Evolutionary conservation across 129 eudicot species (phyloP).

Genomic region (Flaveria linearis): DNA sequence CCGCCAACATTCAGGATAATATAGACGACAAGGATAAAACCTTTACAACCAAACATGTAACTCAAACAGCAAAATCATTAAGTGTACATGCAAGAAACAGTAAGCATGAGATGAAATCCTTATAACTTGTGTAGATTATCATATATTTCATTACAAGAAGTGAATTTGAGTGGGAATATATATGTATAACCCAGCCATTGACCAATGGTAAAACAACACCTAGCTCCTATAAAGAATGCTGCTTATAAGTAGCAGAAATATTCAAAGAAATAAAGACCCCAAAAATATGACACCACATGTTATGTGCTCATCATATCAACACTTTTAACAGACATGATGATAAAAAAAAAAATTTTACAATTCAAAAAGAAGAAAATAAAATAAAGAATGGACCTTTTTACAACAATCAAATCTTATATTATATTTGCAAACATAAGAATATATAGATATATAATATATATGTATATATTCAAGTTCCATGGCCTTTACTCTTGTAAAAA

Average conservation of each 20-base stretch:
- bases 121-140: conserved; percentile 28
- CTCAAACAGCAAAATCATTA: background rate
- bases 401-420: conserved; percentile 41
- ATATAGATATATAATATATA: conserved; percentile 14
- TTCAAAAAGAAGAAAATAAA: conserved; percentile 15
- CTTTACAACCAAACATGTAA: too few relatives aligned
- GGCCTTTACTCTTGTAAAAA: conserved; percentile 69
- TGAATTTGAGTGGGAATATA: background rate
- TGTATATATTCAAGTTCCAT: conserved; percentile 29
- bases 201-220: conserved; percentile 27
- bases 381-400: conserved; percentile 47
- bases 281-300: conserved; percentile 36
- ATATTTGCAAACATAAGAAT: conserved; percentile 41
- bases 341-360: conserved; percentile 22
- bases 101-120: background rate
- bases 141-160: conserved; percentile 32
- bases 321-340: conserved; percentile 10
- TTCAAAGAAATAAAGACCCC: conserved; percentile 7
- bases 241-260: conserved; percentile 32
- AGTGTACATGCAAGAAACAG: background rate
- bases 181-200: conserved; percentile 23
- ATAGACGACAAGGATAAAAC: too few relatives aligned
- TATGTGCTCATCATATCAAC: conserved; percentile 21
- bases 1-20: too few relatives aligned
- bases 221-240: conserved; percentile 44